These are phyloP conservation scores for Saturnispora dispora DNA, from an alignment of 805 yeast species.

Conservation along the genomic window DNA sequence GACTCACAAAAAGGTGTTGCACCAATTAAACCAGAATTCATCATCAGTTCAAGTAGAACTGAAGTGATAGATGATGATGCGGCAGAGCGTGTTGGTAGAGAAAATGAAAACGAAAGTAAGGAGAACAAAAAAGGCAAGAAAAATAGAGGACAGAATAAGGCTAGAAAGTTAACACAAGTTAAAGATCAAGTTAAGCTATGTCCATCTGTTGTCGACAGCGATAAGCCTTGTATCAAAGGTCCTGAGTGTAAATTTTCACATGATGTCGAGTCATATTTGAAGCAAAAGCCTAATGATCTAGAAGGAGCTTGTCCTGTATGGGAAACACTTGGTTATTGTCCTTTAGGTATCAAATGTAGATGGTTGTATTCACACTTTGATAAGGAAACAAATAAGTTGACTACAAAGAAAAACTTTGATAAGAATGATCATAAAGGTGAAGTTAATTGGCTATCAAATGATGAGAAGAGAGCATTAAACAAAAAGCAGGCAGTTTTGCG, in stretches of 20 bases:
- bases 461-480: conserved; percentile 40
- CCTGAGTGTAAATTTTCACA: conserved; percentile 74
- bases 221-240: conserved; percentile 51
- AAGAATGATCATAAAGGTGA: conserved; percentile 35
- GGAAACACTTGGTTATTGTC: conserved; percentile 77
- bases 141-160: conserved; percentile 74
- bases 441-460: conserved; percentile 49
- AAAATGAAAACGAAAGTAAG: conserved; percentile 20
- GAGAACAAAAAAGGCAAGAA: conserved; percentile 36
- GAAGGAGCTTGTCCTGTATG: conserved; percentile 80
- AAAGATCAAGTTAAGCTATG: conserved; percentile 62
- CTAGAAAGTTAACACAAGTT: conserved; percentile 62
- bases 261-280: conserved; percentile 56
- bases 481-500: conserved; percentile 54
- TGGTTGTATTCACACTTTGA: conserved; percentile 72
- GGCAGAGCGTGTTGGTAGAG: conserved; percentile 30
- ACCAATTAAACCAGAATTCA: conserved; percentile 61
- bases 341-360: conserved; percentile 86
- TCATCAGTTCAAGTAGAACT: conserved; percentile 27
- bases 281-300: conserved; percentile 60
- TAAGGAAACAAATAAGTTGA: conserved; percentile 35
- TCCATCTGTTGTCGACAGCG: conserved; percentile 51
- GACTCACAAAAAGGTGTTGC: conserved; percentile 49
- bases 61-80: conserved; percentile 35
- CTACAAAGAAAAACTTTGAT: conserved; percentile 34